Conservation (phyloP, 2,329 filamentous ascomycete genomes). For the Cordyceps javanica region DNA sequence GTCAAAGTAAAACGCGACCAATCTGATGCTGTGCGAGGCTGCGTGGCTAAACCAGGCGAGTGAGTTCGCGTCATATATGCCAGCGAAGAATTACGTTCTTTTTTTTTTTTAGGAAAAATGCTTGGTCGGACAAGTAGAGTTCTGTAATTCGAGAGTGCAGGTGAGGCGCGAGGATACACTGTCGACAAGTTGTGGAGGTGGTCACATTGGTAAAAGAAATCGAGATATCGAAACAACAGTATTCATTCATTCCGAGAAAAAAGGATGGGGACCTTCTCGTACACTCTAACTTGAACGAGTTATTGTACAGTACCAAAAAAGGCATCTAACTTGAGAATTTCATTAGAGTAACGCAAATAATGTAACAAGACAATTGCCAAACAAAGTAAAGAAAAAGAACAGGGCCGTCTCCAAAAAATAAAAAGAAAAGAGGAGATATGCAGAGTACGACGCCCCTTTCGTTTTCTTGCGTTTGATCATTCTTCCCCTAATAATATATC, state of each 20-base stretch:
- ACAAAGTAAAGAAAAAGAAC: not conserved
- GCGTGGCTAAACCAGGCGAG: too few species aligned
- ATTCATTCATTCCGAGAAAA: not conserved
- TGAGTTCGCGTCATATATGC: too few species aligned
- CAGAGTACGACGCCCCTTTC: not conserved
- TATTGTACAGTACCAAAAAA: constrained; percentile 14
- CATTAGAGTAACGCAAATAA: constrained; percentile 7
- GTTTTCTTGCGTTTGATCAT: not conserved
- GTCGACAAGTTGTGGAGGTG: too few species aligned
- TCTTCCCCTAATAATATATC: not conserved
- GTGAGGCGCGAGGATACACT: too few species aligned
- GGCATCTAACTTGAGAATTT: constrained; percentile 3
- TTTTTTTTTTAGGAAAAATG: too few species aligned
- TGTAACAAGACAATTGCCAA: constrained; percentile 6
- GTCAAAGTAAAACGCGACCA: too few species aligned
- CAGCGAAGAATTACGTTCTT: too few species aligned
- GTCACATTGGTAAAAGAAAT: not conserved
- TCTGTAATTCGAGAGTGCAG: too few species aligned
- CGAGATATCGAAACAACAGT: not conserved
- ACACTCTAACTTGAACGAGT: constrained; percentile 3
- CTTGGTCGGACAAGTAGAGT: too few species aligned
- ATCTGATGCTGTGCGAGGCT: too few species aligned
- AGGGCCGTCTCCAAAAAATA: not conserved
- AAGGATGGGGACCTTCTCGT: not conserved
- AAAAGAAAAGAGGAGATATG: not conserved